Evolutionary conservation across 306 rosid genomes (phyloP), one percentile per base, ranked within the genome.

Genomic region (Luffa aegyptiaca): DNA sequence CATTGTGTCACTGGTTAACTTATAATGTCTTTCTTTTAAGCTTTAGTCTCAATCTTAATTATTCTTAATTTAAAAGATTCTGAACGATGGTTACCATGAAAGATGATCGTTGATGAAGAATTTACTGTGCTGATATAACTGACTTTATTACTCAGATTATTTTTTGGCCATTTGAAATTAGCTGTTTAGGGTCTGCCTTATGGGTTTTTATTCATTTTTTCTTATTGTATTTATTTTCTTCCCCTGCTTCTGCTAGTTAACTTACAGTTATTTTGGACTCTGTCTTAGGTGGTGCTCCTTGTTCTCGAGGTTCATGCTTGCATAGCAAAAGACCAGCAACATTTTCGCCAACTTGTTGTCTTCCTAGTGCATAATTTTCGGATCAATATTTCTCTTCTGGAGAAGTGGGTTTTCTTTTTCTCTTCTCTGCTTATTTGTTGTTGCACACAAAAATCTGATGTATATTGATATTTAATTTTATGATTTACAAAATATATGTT

Each of bases 261-360:
- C 55, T 80, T 26, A 52, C 35, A 76, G 78, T 77, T 35, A 21
- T 41, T 80, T 77, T 65, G 83, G 75, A 65, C 58, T 71, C 35
- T 76, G 71, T 48, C 81, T 41, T 82, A 96, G 99, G 99, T 96
- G 80, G 99, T 96, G 81, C 98, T 96, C 75, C 91, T 96, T 80
- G 99, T 93, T 85, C 96, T 96, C 39, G 97, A 96, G 64, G 90
- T 96, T 85, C 98, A 91, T 83, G 99, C 99, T 18, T 88, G 94
- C 88, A 96, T 96, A 74, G 98, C 99, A 31, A 80, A 88, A 86
- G 99, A 96, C 83, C 87, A 81, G 79, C 90, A 84, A 68, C 98
- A 93, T 87, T 96, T 96, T 78, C 91, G 80, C 64, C 92, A 91
- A 72, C 97, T 96, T 85, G 93, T 96, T 52, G 92, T 88, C 84